Base-by-base conservation (phyloP, 2,329 filamentous ascomycete genomes). In the Leptographium flavum region DNA sequence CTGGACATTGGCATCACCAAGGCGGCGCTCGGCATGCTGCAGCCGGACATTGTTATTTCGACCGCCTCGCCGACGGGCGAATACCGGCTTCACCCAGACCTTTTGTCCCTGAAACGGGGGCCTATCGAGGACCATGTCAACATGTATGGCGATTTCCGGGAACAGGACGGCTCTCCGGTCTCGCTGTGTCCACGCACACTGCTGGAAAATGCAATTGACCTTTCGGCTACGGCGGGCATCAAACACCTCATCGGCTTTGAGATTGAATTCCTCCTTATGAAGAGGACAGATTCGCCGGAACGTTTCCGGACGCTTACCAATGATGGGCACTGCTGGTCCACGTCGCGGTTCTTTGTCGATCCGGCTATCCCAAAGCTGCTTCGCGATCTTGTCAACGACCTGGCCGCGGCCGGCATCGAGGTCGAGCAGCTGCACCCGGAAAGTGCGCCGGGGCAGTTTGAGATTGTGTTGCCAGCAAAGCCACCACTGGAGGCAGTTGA, bases 401-500 rank as follows among this genome's bases (percentile, higher is more conserved):
- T 93, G 1, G 69, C 70, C 2, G 60, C 64, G 0, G 73, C 78
- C 13, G 80, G 73, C 27, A 81, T 92, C 42, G 62, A 74, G 25
- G 63, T 87, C 9, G 76, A 87, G 50, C 76, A 85, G 60, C 73
- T 87, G 54, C 86, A 93, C 53, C 68, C 85, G 0, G 85, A 92
- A 58, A 77, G 74, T 36, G 76, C 80, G 1, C 69, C 73, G 0
- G 83, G 83, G 1, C 85, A 92, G 57, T 92, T 83, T 59, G 84
- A 90, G 59, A 74, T 93, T 45, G 67, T 87, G 2, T 69, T 92
- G 0, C 73, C 81, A 0, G 73, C 79, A 0, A 65, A 69, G 0
- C 61, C 74, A 0, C 77, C 83, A 0, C 60, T 90, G 0, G 63
- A 74, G 35, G 83, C 85, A 0, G 74, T 87, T 25, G 86, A 92